phyloP scores from a whole-genome alignment of 768 basidiomycete genomes.

The Calocybe cyanea region DNA sequence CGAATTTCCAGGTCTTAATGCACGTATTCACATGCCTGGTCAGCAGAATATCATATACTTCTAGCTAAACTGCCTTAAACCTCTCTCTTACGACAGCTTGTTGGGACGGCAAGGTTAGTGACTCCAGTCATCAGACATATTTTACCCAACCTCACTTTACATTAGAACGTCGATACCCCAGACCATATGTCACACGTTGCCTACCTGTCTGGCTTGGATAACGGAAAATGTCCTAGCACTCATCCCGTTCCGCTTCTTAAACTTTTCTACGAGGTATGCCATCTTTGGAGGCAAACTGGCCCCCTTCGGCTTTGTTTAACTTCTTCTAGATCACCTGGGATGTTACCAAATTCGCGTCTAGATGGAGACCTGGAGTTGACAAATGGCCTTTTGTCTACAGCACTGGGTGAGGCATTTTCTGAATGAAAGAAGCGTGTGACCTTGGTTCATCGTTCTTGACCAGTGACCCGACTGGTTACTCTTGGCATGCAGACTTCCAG shows the following conservation, averaged over 20 bases:
- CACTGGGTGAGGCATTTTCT: slow-evolving; percentile 27
- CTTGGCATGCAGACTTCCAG: slow-evolving; percentile 44
- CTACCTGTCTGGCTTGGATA: slow-evolving; percentile 31
- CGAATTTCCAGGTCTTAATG: slow-evolving; percentile 26
- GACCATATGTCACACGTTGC: slow-evolving; percentile 34
- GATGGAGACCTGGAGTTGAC: slow-evolving; percentile 31
- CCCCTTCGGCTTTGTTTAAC: not conserved
- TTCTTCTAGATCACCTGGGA: slow-evolving; percentile 34
- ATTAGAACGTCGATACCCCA: slow-evolving; percentile 34
- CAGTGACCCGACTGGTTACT: slow-evolving; percentile 52
- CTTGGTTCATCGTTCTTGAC: not conserved
- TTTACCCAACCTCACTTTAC: not conserved
- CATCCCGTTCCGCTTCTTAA: slow-evolving; percentile 37
- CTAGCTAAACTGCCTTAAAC: not conserved
- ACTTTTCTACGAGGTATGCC: slow-evolving; percentile 31
- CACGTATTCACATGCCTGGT: slow-evolving; percentile 34
- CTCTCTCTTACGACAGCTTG: slow-evolving; percentile 22
- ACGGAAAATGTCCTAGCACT: slow-evolving; percentile 33
- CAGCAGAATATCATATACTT: not conserved
- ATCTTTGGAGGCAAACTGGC: not conserved
- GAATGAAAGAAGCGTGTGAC: not conserved
- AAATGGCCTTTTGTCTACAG: slow-evolving; percentile 43
- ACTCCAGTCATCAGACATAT: not conserved
- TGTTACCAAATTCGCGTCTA: slow-evolving; percentile 26
- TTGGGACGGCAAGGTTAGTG: slow-evolving; percentile 36